A percentile compares a stretch with the other conserved stretches of the same genome.
Conservation (phyloP, 2,329 filamentous ascomycete genomes). For the Rhynchosporium graminicola region DNA sequence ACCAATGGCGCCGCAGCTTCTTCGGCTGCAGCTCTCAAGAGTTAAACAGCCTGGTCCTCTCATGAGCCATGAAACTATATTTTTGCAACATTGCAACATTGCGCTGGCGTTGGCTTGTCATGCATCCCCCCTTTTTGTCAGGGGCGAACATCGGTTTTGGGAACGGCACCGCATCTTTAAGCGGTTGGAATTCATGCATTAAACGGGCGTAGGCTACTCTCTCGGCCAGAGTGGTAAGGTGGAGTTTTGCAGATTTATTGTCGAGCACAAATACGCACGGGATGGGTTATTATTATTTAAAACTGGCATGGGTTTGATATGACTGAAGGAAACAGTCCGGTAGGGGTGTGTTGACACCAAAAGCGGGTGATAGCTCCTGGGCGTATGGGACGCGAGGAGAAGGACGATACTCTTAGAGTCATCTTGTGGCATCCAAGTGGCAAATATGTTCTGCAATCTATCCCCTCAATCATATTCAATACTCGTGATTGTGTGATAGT, state of each 20-base stretch:
- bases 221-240: not conserved
- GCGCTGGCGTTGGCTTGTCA: constrained; percentile 23
- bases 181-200: constrained; percentile 24
- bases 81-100: constrained; percentile 21
- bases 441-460: constrained; percentile 12
- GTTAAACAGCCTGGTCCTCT: not conserved
- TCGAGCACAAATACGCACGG: constrained; percentile 2
- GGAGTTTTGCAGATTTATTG: constrained; percentile 17
- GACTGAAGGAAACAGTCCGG: constrained; percentile 7
- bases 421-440: constrained; percentile 2
- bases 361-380: not conserved
- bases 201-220: constrained; percentile 18
- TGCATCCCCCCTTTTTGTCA: not conserved
- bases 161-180: constrained; percentile 17
- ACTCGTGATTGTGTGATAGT: not conserved
- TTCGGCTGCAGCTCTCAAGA: constrained; percentile 6
- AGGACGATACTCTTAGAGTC: not conserved
- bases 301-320: constrained; percentile 13
- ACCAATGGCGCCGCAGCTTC: constrained; percentile 23
- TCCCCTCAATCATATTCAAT: not conserved
- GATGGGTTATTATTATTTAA: constrained; percentile 10
- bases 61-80: not conserved
- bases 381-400: not conserved
- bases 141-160: constrained; percentile 2
- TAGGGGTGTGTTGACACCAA: not conserved